Evolutionary conservation across 2,329 filamentous ascomycete species (phyloP).

Genomic region (Botrytis byssoidea): DNA sequence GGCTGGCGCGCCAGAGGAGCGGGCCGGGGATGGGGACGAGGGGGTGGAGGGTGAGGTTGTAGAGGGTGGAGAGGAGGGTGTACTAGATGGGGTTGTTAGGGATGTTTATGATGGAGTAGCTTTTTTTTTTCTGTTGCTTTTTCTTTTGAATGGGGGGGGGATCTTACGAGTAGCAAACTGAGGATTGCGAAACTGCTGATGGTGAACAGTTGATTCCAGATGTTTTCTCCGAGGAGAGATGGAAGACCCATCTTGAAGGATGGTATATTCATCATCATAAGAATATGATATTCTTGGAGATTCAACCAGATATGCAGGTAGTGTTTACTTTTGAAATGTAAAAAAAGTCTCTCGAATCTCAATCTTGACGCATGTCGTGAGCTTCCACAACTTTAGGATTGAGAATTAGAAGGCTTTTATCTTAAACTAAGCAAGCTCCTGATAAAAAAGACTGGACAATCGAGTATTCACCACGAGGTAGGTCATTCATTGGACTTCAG

Average conservation of each 20-base stretch:
- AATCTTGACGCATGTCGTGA: not conserved
- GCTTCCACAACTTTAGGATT: not conserved
- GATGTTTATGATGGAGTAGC: no score
- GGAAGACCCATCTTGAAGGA: not conserved
- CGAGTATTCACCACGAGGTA: not conserved
- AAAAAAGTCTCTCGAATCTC: no score
- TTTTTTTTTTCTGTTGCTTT: no score
- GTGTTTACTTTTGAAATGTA: no score
- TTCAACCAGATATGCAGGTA: not conserved
- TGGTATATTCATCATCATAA: no score
- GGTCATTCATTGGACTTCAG: not conserved
- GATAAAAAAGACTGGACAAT: no score
- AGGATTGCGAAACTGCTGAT: not conserved
- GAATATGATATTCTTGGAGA: no score
- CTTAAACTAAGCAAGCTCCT: not conserved
- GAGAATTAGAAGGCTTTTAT: not conserved
- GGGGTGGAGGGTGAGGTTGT: slow-evolving; percentile 30
- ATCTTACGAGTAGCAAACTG: not conserved
- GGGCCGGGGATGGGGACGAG: slow-evolving; percentile 33
- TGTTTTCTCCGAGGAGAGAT: not conserved
- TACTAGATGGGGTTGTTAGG: not conserved
- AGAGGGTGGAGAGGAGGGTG: accelerated
- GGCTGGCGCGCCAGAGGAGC: slow-evolving; percentile 27
- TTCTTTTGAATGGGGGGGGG: no score
- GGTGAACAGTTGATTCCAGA: not conserved